These are phyloP conservation scores for Pythium aquatile DNA, from an alignment of 352 stramenopile species.

Conservation along the genomic window DNA sequence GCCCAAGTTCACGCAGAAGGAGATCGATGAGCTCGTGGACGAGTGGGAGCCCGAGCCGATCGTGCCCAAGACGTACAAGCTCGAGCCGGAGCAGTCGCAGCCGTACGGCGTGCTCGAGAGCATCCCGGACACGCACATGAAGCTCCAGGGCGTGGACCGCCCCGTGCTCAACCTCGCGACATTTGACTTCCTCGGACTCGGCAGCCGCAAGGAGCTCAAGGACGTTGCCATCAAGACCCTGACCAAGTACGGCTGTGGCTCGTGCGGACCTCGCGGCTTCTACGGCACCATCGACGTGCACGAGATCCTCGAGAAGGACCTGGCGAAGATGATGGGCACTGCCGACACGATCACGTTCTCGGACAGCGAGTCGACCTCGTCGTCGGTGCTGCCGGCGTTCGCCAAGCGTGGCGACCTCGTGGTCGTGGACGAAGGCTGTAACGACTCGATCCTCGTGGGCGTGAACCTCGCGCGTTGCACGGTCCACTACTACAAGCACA, in stretches of 20 bases:
- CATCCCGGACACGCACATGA: conserved; percentile 77
- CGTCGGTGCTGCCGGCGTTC: conserved; percentile 96
- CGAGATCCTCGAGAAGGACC: conserved; percentile 89
- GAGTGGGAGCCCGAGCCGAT: conserved; percentile 90
- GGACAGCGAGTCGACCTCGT: conserved; percentile 93
- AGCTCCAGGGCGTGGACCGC: conserved; percentile 62
- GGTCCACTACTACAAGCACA: conserved; percentile 97
- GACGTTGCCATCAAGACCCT: conserved; percentile 88
- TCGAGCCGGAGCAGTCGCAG: conserved; percentile 37
- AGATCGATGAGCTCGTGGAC: conserved; percentile 90
- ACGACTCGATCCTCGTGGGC: conserved; percentile 94
- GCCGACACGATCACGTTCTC: conserved; percentile 97
- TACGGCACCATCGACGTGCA: conserved; percentile 97
- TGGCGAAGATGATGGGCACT: conserved; percentile 91
- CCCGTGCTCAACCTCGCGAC: conserved; percentile 95
- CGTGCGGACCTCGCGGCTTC: conserved; percentile 97
- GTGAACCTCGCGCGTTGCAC: conserved; percentile 93
- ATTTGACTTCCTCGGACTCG: conserved; percentile 96
- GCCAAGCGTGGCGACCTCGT: conserved; percentile 97
- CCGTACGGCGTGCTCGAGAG: conserved; percentile 79
- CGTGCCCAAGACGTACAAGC: conserved; percentile 47
- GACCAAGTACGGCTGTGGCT: conserved; percentile 96
- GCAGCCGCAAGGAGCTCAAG: conserved; percentile 83
- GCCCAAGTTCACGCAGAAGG: conserved; percentile 74
- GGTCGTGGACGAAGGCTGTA: conserved; percentile 95